Percentiles rank a stretch among this genome's conserved stretches.
Evolutionary conservation across 805 yeast genomes (phyloP).

Genomic region (Barnettozyma salicaria): DNA sequence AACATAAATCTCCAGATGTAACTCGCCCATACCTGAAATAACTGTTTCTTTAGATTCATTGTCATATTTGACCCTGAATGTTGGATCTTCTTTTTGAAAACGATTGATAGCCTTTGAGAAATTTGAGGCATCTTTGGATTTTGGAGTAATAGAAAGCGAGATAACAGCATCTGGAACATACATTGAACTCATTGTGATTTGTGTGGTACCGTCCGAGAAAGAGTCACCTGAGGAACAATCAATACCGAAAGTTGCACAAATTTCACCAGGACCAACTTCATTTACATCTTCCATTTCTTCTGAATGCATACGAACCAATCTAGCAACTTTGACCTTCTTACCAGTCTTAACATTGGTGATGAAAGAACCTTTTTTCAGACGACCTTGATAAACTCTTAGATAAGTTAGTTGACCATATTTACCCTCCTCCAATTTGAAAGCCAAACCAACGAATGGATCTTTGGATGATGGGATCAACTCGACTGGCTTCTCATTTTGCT

Average conservation of each 20-base stretch:
- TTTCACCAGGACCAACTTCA: constrained; percentile 96
- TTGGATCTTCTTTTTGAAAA: constrained; percentile 98
- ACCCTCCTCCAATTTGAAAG: constrained; percentile 99
- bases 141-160: constrained; percentile 84
- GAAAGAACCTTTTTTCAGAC: constrained; percentile 81
- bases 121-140: constrained; percentile 77
- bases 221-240: constrained; percentile 99
- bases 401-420: constrained; percentile 96
- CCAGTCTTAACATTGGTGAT: constrained; percentile 88
- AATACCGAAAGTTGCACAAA: constrained; percentile 98
- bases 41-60: constrained; percentile 89
- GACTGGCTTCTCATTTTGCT: constrained; percentile 59
- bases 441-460: constrained; percentile 89
- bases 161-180: constrained; percentile 98
- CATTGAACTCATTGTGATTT: constrained; percentile 95
- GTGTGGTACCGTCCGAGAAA: constrained; percentile 76
- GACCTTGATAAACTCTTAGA: constrained; percentile 95
- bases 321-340: constrained; percentile 85
- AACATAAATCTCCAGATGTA: constrained; percentile 94
- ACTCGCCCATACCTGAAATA: constrained; percentile 97
- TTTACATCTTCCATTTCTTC: constrained; percentile 98
- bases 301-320: constrained; percentile 97
- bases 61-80: constrained; percentile 90
- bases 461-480: constrained; percentile 64
- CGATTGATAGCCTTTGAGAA: constrained; percentile 96